Base-by-base conservation (phyloP, 2,329 filamentous ascomycete species). In the Beauveria brongniartii region DNA sequence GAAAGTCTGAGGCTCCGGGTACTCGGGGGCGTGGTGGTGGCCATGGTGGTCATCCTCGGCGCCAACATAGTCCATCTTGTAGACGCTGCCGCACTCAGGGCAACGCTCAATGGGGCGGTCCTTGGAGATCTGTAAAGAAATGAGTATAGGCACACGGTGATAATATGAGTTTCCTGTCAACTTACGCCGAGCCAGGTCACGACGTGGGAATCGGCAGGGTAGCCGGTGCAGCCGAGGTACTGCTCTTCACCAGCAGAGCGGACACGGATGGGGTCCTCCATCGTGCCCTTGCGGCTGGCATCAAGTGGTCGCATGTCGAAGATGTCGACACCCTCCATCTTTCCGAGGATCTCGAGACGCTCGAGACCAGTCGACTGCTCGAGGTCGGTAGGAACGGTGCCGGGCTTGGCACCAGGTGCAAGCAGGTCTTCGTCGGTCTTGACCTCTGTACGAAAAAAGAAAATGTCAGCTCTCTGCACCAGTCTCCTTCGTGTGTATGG, bases 251-350 rank as follows among this genome's bases (percentile, higher is more conserved):
- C 94, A 69, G 89, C 92, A 67, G 92, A 92, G 79, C 88, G 89
- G 76, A 99, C 92, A 61, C 88, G 72, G 74, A 99, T 95, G 69
- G 94, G 94, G 79, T 97, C 82, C 66, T 95, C 84, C 72, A 96
- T 76, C 63, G 94, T 97, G 90, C 93, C 93, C 77, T 84, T 85
- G 73, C 94, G 88, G 76, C 89, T 94, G 66, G 93, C 83, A 76
- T 97, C 94, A 70, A 99, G 85, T 65, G 94, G 94, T 78, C 86
- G 88, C 94, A 97, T 96, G 80, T 99, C 92, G 81, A 99, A 99
- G 75, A 97, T 82, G 74, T 99, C 94, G 71, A 97, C 82, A 68
- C 94, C 92, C 83, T 97, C 91, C 89, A 97, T 96, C 87, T 99
- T 99, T 79, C 94, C 94, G 75, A 99, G 83, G 72, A 99, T 94